Conservation (phyloP, 2,329 filamentous ascomycete species). For the Chaetomium olivaceum region DNA sequence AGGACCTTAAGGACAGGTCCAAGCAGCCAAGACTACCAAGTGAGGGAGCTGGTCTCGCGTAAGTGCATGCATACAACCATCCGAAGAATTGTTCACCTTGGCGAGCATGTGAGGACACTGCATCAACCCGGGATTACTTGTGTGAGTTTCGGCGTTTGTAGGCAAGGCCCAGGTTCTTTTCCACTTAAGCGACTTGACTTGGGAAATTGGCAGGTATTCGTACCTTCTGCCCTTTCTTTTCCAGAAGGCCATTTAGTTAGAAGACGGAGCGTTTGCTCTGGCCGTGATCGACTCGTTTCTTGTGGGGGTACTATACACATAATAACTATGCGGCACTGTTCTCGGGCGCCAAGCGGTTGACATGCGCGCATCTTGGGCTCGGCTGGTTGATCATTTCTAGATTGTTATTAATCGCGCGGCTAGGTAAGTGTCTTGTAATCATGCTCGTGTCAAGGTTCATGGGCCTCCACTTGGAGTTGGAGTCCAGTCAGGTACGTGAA, state of each 20-base stretch:
- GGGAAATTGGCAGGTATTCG: too few species aligned
- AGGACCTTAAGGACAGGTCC: not conserved
- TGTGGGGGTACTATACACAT: not conserved
- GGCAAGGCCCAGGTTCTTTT: too few species aligned
- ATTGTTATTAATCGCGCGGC: not conserved
- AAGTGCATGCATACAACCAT: not conserved
- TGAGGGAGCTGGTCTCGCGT: not conserved
- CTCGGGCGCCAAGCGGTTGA: not conserved
- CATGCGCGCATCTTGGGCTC: not conserved
- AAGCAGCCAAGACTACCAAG: not conserved
- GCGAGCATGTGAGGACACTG: not conserved
- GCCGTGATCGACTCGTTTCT: not conserved
- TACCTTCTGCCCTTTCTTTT: too few species aligned
- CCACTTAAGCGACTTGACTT: too few species aligned
- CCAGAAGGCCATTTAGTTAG: too few species aligned
- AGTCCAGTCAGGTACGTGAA: not conserved
- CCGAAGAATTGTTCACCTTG: not conserved
- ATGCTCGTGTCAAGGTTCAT: not conserved
- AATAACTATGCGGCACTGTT: not conserved
- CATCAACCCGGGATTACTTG: not conserved
- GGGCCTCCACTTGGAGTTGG: not conserved
- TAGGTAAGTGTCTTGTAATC: not conserved
- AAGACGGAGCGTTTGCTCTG: too few species aligned
- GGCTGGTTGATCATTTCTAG: not conserved
- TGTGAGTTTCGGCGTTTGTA: too few species aligned